phyloP scores from a whole-genome alignment of 768 basidiomycete genomes.

The Porphyrellus cyaneotinctus region DNA sequence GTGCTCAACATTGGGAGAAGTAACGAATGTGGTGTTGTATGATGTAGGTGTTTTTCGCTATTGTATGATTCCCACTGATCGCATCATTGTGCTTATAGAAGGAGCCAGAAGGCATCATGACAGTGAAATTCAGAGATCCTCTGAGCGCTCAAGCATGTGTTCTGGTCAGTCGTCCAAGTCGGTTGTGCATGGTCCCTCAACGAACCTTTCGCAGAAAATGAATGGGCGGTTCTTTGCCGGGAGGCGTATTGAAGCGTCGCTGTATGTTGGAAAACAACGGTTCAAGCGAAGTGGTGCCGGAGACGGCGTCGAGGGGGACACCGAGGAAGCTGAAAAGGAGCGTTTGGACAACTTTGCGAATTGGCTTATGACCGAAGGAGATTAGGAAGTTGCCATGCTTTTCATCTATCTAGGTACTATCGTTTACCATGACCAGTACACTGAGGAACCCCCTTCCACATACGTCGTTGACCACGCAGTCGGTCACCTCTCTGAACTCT shows the following conservation, averaged over 20 bases:
- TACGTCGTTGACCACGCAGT: too few species aligned
- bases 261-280: constrained; percentile 78
- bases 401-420: not conserved
- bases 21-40: constrained; percentile 92
- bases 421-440: not conserved
- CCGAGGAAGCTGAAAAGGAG: constrained; percentile 74
- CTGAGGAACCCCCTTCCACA: too few species aligned
- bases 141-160: constrained; percentile 93
- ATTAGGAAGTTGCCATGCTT: constrained; percentile 34
- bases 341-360: constrained; percentile 84
- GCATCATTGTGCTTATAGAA: constrained; percentile 45
- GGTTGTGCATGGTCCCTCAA: not conserved
- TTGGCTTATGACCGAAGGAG: constrained; percentile 82
- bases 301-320: constrained; percentile 59
- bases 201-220: constrained; percentile 69
- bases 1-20: constrained; percentile 84
- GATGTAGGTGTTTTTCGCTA: constrained; percentile 59
- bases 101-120: constrained; percentile 92
- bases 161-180: constrained; percentile 47
- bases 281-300: constrained; percentile 72
- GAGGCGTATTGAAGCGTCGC: constrained; percentile 71
- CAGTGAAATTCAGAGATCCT: constrained; percentile 91
- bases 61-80: constrained; percentile 1
- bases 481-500: too few species aligned
- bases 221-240: constrained; percentile 89